Evolutionary conservation across 192 early-diverging fungal genomes (phyloP).

Genomic region (Podila epigama): DNA sequence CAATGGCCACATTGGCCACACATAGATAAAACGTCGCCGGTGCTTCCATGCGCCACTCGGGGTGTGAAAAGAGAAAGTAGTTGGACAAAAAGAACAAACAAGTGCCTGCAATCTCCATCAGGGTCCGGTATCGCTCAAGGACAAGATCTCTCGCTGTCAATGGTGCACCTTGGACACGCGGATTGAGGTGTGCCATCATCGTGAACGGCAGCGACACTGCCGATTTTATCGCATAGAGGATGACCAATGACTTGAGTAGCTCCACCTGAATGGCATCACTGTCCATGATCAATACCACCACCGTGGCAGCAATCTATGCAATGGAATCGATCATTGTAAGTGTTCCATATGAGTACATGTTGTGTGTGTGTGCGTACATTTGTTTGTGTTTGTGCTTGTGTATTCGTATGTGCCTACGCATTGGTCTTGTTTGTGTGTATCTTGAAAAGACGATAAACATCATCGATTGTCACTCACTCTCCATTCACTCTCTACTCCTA

Average conservation of each 20-base stretch:
- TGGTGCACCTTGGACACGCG: conserved; percentile 51
- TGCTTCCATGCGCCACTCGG: conserved; percentile 53
- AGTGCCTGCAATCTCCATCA: conserved; percentile 48
- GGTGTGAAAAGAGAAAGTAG: conserved; percentile 67
- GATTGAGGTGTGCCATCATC: conserved; percentile 64
- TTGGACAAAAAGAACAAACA: conserved; percentile 54
- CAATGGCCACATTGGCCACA: conserved; percentile 69
- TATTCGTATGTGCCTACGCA: too few relatives aligned
- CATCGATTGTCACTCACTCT: too few relatives aligned
- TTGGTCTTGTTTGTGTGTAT: too few relatives aligned
- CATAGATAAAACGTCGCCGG: conserved; percentile 67
- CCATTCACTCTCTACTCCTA: too few relatives aligned
- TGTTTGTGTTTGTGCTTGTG: too few relatives aligned
- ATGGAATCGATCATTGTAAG: not conserved
- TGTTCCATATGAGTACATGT: too few relatives aligned
- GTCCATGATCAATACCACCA: conserved; percentile 60
- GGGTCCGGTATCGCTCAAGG: conserved; percentile 32
- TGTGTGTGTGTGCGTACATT: too few relatives aligned
- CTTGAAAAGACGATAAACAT: too few relatives aligned
- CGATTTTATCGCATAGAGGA: conserved; percentile 65
- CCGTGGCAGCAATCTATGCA: conserved; percentile 58
- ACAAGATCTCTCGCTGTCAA: conserved; percentile 23
- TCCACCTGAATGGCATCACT: conserved; percentile 48
- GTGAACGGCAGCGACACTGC: conserved; percentile 69
- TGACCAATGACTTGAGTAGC: conserved; percentile 67